Evolutionary conservation across 495 filamentous ascomycete species (phyloP).

Genomic region (Hypoxylon lienhwacheense): DNA sequence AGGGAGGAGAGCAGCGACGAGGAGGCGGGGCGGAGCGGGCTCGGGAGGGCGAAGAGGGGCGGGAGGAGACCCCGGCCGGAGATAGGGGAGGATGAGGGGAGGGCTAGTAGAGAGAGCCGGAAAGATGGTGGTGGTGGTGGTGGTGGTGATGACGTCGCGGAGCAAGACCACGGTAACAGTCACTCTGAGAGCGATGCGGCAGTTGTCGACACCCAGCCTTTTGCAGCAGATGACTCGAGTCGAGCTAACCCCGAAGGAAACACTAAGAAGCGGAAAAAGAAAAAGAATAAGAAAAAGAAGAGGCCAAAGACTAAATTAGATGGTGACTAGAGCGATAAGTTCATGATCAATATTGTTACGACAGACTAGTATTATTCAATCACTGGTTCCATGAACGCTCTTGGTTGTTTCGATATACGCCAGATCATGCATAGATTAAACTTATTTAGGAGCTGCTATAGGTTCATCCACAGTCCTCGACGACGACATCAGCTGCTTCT

Average conservation of each 20-base stretch:
- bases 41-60: conserved; percentile 51
- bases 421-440: conserved; percentile 19
- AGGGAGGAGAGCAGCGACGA: conserved; percentile 58
- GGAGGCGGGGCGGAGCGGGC: conserved; percentile 60
- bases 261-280: conserved; percentile 60
- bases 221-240: conserved; percentile 1
- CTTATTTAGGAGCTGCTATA: conserved; percentile 10
- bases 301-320: conserved; percentile 31
- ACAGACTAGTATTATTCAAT: too few relatives aligned
- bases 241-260: conserved; percentile 43
- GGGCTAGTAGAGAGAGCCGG: neutral
- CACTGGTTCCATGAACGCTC: too few relatives aligned
- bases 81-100: conserved; percentile 6
- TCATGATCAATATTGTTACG: neutral
- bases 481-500: conserved; percentile 18
- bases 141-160: conserved; percentile 9
- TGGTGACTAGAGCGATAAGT: conserved; percentile 13
- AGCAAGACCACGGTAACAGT: neutral
- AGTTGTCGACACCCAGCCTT: neutral
- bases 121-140: conserved; percentile 7
- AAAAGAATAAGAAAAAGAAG: conserved; percentile 52
- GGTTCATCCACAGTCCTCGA: conserved; percentile 1
- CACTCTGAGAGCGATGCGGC: neutral
- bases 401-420: neutral
- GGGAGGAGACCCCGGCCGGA: conserved; percentile 31